phyloP scores from a whole-genome alignment of 768 basidiomycete genomes.

The Tylopilus cervinicoccineus region DNA sequence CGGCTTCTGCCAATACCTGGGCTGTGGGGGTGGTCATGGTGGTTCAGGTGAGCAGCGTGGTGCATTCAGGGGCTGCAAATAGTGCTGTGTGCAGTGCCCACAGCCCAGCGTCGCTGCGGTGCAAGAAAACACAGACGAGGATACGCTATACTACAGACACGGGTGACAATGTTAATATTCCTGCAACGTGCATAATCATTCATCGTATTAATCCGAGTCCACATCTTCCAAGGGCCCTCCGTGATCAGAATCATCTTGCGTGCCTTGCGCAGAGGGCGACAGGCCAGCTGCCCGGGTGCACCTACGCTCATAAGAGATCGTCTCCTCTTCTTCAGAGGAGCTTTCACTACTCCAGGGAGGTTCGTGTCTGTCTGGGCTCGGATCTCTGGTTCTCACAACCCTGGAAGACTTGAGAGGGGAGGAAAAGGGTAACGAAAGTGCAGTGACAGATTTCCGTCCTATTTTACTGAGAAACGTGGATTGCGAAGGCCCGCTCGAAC shows the following conservation, averaged over 20 bases:
- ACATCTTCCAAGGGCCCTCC: conserved; percentile 17
- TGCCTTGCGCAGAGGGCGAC: conserved; percentile 4
- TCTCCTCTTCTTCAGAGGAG: conserved; percentile 46
- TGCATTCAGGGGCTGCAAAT: conserved; percentile 17
- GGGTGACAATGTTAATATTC: neutral
- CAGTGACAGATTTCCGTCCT: conserved; percentile 43
- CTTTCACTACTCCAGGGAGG: conserved; percentile 57
- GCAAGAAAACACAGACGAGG: too few species aligned
- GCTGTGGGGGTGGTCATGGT: conserved; percentile 19
- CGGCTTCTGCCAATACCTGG: conserved; percentile 28
- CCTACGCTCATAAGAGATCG: conserved; percentile 15
- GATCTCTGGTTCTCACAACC: conserved; percentile 22
- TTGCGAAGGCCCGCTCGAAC: conserved; percentile 13
- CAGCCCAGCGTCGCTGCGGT: too few species aligned
- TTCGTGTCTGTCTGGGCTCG: conserved; percentile 31
- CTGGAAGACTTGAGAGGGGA: conserved; percentile 20
- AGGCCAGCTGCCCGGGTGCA: conserved; percentile 5
- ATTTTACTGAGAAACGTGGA: conserved; percentile 41
- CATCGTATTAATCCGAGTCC: conserved; percentile 19
- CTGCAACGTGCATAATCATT: neutral
- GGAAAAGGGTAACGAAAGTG: conserved; percentile 36
- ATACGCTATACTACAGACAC: conserved; percentile 3
- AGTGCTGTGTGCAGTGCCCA: neutral
- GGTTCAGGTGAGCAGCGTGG: neutral
- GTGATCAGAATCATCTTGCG: conserved; percentile 15